Percentiles rank a stretch among this genome's conserved stretches.
phyloP scores from a whole-genome alignment of 2,329 filamentous ascomycete species.

The Diaporthe citrichinensis region DNA sequence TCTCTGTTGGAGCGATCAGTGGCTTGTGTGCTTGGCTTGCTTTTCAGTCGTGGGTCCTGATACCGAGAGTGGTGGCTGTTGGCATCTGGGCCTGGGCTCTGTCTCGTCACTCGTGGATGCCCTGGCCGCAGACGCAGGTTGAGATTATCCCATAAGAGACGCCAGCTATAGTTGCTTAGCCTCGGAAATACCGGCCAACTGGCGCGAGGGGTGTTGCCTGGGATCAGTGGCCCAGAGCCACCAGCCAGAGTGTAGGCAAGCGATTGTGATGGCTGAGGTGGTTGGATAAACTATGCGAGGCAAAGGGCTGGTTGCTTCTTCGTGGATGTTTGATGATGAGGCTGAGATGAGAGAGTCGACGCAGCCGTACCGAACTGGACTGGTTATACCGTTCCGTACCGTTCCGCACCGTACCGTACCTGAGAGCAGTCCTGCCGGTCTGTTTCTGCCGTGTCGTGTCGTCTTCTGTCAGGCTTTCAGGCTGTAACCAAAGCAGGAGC shows the following conservation, averaged over 20 bases:
- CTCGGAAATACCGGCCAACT: conserved; percentile 27
- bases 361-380: background rate
- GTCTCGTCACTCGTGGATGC: conserved; percentile 21
- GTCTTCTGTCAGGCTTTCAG: background rate
- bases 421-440: background rate
- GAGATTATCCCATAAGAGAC: conserved; percentile 30
- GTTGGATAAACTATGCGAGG: conserved; percentile 3
- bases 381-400: background rate
- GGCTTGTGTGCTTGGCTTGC: conserved; percentile 17
- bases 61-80: conserved; percentile 27
- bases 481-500: conserved; percentile 2
- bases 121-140: conserved; percentile 19
- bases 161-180: conserved; percentile 28
- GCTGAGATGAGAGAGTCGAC: background rate
- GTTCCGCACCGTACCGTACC: background rate
- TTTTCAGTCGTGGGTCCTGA: conserved; percentile 9
- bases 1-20: conserved; percentile 16
- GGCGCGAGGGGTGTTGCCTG: conserved; percentile 2
- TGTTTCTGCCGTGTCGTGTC: background rate
- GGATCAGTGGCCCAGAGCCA: conserved; percentile 10
- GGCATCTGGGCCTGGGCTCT: conserved; percentile 18
- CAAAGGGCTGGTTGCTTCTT: conserved; percentile 14
- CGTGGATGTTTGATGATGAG: background rate
- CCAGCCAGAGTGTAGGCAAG: background rate
- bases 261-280: background rate